Evolutionary conservation across 1,139 yeast genomes (phyloP).

Genomic region (Geotrichum phurueaensis): DNA sequence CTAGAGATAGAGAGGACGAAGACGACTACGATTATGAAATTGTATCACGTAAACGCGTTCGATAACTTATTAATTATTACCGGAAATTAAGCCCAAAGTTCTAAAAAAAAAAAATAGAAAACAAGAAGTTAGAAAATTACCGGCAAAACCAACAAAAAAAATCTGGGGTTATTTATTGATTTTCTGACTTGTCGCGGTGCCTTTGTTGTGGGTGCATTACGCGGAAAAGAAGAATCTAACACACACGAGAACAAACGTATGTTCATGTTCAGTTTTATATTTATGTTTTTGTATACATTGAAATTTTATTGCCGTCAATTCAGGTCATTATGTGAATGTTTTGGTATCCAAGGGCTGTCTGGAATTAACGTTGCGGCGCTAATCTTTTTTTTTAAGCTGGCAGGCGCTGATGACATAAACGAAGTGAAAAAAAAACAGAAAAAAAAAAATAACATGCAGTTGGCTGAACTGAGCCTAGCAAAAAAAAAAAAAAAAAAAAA

Average conservation of each 20-base stretch:
- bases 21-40: not conserved
- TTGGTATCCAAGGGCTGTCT: too few species aligned
- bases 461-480: too few species aligned
- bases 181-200: not conserved
- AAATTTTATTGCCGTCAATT: too few species aligned
- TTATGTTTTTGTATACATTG: not conserved
- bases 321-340: too few species aligned
- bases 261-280: not conserved
- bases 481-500: too few species aligned
- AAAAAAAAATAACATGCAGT: too few species aligned
- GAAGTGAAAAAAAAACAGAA: too few species aligned
- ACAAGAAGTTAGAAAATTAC: not conserved
- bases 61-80: not conserved
- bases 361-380: too few species aligned
- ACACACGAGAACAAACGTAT: not conserved
- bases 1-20: slow-evolving; percentile 3
- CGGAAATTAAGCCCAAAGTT: not conserved
- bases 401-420: too few species aligned
- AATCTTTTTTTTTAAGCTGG: too few species aligned
- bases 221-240: not conserved
- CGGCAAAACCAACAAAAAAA: not conserved
- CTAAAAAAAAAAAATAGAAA: not conserved
- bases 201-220: not conserved
- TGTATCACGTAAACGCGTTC: not conserved
- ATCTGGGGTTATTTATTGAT: not conserved